These are phyloP conservation scores for Solanum hybrid DNA, from an alignment of 305 asterid species.

Conservation along the genomic window DNA sequence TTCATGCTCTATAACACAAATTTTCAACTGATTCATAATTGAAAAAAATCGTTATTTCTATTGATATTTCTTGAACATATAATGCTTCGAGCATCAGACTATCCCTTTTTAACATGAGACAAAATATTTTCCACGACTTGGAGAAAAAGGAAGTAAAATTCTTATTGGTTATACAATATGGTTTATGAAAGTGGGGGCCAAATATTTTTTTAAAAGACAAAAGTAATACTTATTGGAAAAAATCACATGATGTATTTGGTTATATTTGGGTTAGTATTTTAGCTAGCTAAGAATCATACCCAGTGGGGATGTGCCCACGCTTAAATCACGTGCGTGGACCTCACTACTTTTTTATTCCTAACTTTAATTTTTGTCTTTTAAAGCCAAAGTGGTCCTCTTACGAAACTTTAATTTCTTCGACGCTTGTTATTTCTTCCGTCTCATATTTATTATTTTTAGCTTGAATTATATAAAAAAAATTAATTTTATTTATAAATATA, in stretches of 20 bases:
- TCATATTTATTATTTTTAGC: not conserved
- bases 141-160: not conserved
- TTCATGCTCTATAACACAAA: not conserved
- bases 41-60: too few relatives aligned
- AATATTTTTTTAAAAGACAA: not conserved
- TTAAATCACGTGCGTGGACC: conserved; percentile 19
- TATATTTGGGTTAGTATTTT: conserved; percentile 4
- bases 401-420: not conserved
- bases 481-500: not conserved
- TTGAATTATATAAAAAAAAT: not conserved
- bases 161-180: not conserved
- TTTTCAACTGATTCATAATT: too few relatives aligned
- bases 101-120: not conserved
- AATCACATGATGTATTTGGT: conserved; percentile 13
- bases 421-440: not conserved
- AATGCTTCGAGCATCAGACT: not conserved
- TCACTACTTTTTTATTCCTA: conserved; percentile 3
- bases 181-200: not conserved
- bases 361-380: conserved; percentile 10
- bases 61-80: not conserved
- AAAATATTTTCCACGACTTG: not conserved
- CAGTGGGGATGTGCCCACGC: conserved; percentile 9
- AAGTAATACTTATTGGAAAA: not conserved
- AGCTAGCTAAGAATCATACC: not conserved
- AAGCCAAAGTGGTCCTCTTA: conserved; percentile 14